Base-by-base conservation (phyloP, 768 basidiomycete species). In the Lentinula sp. region DNA sequence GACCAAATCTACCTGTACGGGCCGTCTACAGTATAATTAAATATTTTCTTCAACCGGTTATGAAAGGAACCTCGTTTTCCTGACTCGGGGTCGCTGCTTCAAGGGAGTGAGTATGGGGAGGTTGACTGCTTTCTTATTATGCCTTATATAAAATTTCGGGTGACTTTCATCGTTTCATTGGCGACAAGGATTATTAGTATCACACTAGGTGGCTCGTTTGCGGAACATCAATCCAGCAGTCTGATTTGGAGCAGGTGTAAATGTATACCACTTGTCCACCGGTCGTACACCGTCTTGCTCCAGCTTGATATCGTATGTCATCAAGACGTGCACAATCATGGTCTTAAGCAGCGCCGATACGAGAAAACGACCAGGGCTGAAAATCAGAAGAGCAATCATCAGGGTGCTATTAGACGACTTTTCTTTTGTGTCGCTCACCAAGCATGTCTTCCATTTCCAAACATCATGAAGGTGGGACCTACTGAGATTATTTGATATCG, bases 261-360 rank as follows among this genome's bases (percentile, higher is more conserved):
- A 43, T 23, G 42, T 46, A 58, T 45, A 63, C 73, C 73, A 74
- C 52, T 69, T 53, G 53, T 74, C 73, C 32, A 68, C 65, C 7
- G 78, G 77, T 18, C 72, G 68, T 37, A 69, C 67, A 21, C 50
- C 50, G 48, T 73, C 73, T 40, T 74, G 70, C 53, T 74, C 70
- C 37, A 75, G 61, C 54, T 68, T 70, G 39, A 71, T 51, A 62
- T 75, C 74, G 61, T 73, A 75, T 54, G 67, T 68, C 45, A 70
- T 42, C 15, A 75, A 49, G 9, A 75, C 57, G 57, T 71, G 65
- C 3, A 68, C 72, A 42, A 72, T 57, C 61, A 72, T 68, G 16
- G 69, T 62, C 57, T 75, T 75, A 11, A 75, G 61, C 57, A 69
- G 65, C 34, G 54, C 67, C 3, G 68, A 63, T 4, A 69, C 73